phyloP scores from a whole-genome alignment of 1,139 yeast genomes.

The Martiniozyma asiatica region DNA sequence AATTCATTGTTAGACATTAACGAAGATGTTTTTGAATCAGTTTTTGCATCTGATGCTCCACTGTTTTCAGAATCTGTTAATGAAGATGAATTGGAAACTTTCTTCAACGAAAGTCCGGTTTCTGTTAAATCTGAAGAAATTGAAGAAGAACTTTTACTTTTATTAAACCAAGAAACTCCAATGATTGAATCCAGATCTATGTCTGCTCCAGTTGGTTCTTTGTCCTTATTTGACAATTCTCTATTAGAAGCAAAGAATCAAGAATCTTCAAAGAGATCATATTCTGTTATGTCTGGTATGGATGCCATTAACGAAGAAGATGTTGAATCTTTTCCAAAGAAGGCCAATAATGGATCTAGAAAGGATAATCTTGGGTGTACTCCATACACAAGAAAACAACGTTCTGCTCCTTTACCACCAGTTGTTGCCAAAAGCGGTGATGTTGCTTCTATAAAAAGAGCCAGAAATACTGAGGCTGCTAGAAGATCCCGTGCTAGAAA shows the following conservation, averaged over 20 bases:
- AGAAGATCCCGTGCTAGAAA: constrained; percentile 91
- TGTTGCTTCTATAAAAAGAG: constrained; percentile 68
- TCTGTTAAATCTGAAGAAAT: constrained; percentile 4
- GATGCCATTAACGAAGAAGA: not conserved
- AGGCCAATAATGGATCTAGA: constrained; percentile 17
- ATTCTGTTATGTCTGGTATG: constrained; percentile 1
- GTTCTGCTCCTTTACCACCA: constrained; percentile 54
- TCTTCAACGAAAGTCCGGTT: constrained; percentile 1
- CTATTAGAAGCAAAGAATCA: not conserved
- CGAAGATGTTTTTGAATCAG: constrained; percentile 3
- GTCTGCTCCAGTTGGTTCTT: constrained; percentile 5
- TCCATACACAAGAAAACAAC: constrained; percentile 52
- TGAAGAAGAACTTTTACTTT: constrained; percentile 1
- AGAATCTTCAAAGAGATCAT: constrained; percentile 10
- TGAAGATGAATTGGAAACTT: constrained; percentile 1
- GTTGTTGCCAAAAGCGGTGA: constrained; percentile 45
- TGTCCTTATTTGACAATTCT: not conserved
- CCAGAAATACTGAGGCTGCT: constrained; percentile 94
- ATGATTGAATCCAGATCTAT: constrained; percentile 7
- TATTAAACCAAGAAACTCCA: not conserved
- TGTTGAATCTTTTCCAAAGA: not conserved
- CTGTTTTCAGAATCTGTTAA: not conserved
- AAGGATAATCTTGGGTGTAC: constrained; percentile 54
- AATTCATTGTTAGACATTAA: constrained; percentile 1
- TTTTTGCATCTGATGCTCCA: constrained; percentile 3